Base-by-base conservation (phyloP, 108 stramenopile genomes). In the Parmales sp. region DNA sequence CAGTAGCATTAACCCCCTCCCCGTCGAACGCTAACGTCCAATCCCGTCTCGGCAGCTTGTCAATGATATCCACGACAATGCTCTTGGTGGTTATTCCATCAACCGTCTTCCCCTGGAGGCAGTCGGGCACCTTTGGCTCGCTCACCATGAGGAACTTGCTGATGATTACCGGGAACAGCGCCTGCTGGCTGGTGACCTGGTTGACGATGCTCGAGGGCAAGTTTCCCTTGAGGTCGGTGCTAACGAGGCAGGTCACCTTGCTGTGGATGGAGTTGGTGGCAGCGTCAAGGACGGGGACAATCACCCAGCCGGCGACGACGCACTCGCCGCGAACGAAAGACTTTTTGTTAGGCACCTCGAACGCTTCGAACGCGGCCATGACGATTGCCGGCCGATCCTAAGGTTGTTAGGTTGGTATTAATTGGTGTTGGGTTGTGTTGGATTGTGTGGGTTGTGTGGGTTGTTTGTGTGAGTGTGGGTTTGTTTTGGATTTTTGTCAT, bases 201-300 rank as follows among this genome's bases (percentile, higher is more conserved):
- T 64, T 43, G 1, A 48, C 45, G 25, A 77, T 38, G 18, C n/a
- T 20, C 44, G 46, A 25, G 0, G 72, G 73, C 18, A 77, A 73
- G 8, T 38, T 18, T n/a, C 80, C 80, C 60, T 67, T 72, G 64
- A 77, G 31, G 26, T 80, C 76, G 20, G 45, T 71, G 39, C 54
- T 34, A 60, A 60, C 54, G 3, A 60, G 31, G 16, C 29, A 34
- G 3, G 29, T 28, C 6, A 60, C 54, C 26, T 34, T 60, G 36
- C 11, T 16, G 49, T 6, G 5, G n/a, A 9, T 50, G 49, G 20
- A 23, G 6, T n/a, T n/a, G n/a, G n/a, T n/a, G n/a, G n/a, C n/a
- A n/a, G n/a, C n/a, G 11, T 43, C 16, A 43, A 43, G 11, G 11
- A 11, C 41, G 16, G 41, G 16, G 41, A 43, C 36, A 0, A n/a